phyloP scores from a whole-genome alignment of 2,329 filamentous ascomycete species.

The Aspergillus piperis region DNA sequence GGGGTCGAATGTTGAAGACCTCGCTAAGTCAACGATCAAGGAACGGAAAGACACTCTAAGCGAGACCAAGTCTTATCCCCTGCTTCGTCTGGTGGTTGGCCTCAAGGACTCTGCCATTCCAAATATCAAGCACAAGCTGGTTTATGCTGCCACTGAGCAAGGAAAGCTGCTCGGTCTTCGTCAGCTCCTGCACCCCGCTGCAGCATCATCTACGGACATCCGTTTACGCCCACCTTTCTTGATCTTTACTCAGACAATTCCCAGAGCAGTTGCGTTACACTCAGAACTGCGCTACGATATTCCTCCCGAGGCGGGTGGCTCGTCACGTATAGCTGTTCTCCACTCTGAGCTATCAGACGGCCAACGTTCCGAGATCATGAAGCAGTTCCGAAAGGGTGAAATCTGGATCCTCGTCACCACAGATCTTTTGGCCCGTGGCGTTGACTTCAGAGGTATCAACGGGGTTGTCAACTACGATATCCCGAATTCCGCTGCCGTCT shows the following conservation, averaged over 20 bases:
- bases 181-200: constrained; percentile 78
- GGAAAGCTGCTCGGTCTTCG: constrained; percentile 91
- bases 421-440: constrained; percentile 84
- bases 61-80: constrained; percentile 39
- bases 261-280: constrained; percentile 81
- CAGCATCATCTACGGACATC: constrained; percentile 49
- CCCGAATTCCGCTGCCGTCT: constrained; percentile 82
- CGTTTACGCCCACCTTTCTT: constrained; percentile 82
- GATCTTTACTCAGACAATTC: constrained; percentile 95
- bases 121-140: constrained; percentile 83
- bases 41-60: constrained; percentile 46
- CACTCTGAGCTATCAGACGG: constrained; percentile 82
- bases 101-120: constrained; percentile 94
- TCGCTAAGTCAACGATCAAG: constrained; percentile 69
- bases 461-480: constrained; percentile 98
- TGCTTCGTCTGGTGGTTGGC: constrained; percentile 88
- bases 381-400: constrained; percentile 84
- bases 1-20: constrained; percentile 84
- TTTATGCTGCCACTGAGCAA: constrained; percentile 88
- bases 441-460: constrained; percentile 94
- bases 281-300: constrained; percentile 94
- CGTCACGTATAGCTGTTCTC: constrained; percentile 80
- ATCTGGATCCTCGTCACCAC: constrained; percentile 97
- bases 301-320: constrained; percentile 80
- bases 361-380: constrained; percentile 78